Evolutionary conservation across 768 basidiomycete species (phyloP), one percentile per base, ranked within the genome.

Genomic region (Tulasnella sp.): DNA sequence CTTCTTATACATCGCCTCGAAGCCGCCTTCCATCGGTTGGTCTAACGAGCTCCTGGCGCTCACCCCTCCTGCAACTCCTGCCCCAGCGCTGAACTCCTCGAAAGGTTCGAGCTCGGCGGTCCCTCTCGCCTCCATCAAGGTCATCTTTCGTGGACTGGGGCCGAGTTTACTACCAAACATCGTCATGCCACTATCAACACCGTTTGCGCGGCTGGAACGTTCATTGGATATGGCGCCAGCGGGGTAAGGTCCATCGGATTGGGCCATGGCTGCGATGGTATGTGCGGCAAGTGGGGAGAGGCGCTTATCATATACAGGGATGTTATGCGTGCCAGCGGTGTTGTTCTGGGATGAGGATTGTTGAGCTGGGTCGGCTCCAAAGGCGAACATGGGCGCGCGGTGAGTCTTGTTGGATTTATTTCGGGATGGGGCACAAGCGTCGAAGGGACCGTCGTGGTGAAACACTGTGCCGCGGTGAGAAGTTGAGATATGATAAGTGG

Each of bases 391-490:
- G 49, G 89, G 89, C 9, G 90, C 89, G 68, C 60, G 62, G 34
- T 82, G 84, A 68, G 77, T 80, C 65, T 79, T 82, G 65, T 87
- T 81, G 34, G 34, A 29, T 48, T 81, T 80, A 73, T 93, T 93
- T 67, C 90, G 85, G 49, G 89, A 91, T 0, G 89, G 89, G 2
- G 89, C 89, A 68, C 88, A 91, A 27, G 89, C 90, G 68, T 93
- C 89, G 69, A 92, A 93, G 11, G 89, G 90, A 29, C 89, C 89
- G 67, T 92, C 90, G 67, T 93, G 89, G 68, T 93, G 89, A 73
- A 92, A 88, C 82, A 88, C 89, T 92, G 64, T 30, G 67, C n/a
- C n/a, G n/a, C n/a, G 65, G 52, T 50, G 66, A 44, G 49, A 56
- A 50, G 56, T 61, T 53, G 54, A 54, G 60, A 38, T 49, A 63